A percentile compares a stretch with the other conserved stretches of the same genome.
Evolutionary conservation across 139 green algal genomes (phyloP).

Genomic region (Pleodorina starrii): DNA sequence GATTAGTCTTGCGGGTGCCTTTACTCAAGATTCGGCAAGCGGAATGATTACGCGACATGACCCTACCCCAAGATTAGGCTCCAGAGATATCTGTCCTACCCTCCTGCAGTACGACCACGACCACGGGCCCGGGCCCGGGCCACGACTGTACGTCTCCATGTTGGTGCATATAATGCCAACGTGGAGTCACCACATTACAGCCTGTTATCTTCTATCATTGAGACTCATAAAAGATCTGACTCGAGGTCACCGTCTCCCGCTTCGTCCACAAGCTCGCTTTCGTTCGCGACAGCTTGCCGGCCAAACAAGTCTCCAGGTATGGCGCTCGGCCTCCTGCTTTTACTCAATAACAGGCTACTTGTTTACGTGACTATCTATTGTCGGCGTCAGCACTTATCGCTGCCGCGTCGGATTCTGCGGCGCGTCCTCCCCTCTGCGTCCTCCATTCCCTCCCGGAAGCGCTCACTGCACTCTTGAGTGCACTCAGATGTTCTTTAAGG

Average conservation of each 20-base stretch:
- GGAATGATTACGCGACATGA: too few relatives aligned
- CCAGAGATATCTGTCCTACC: too few relatives aligned
- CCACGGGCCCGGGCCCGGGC: too few relatives aligned
- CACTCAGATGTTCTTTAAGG: too few relatives aligned
- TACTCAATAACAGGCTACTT: not conserved
- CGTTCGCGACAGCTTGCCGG: constrained; percentile 12
- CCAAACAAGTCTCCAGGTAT: constrained; percentile 6
- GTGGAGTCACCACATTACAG: not conserved
- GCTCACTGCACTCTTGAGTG: not conserved
- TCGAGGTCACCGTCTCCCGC: too few relatives aligned
- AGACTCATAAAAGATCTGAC: not conserved
- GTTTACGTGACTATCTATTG: not conserved
- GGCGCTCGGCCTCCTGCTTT: not conserved
- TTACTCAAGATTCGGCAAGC: too few relatives aligned
- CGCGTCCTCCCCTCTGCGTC: too few relatives aligned
- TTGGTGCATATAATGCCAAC: not conserved
- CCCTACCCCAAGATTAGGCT: too few relatives aligned
- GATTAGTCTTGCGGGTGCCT: too few relatives aligned
- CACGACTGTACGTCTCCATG: not conserved
- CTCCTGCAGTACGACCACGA: too few relatives aligned
- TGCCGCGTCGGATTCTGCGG: not conserved
- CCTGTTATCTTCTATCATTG: not conserved
- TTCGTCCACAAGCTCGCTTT: too few relatives aligned
- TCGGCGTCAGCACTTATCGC: not conserved
- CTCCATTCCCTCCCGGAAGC: not conserved